Conservation (phyloP, 768 basidiomycete species). For the Suillus paluster region DNA sequence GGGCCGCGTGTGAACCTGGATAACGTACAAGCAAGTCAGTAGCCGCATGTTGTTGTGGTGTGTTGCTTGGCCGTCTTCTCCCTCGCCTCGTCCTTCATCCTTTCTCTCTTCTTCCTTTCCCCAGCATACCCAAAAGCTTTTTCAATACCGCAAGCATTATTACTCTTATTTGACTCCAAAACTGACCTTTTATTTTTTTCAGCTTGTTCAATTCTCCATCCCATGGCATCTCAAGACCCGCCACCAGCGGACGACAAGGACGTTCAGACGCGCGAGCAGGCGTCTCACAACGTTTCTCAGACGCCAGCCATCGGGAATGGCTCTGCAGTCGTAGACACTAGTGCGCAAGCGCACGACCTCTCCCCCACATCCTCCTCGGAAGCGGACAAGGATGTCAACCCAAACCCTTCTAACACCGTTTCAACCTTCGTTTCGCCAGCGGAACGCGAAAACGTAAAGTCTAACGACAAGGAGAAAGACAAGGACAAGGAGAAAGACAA, state of each 20-base stretch:
- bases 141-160: not conserved
- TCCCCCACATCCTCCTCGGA: slow-evolving; percentile 37
- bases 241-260: slow-evolving; percentile 18
- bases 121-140: slow-evolving; percentile 36
- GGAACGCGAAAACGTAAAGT: slow-evolving; percentile 36
- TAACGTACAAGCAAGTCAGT: slow-evolving; percentile 23
- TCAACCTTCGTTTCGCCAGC: slow-evolving; percentile 38
- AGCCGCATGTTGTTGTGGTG: slow-evolving; percentile 27
- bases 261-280: slow-evolving; percentile 27
- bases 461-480: slow-evolving; percentile 37
- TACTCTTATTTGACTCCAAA: not conserved
- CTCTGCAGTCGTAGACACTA: slow-evolving; percentile 20
- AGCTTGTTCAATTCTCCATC: slow-evolving; percentile 8
- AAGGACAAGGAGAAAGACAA: slow-evolving; percentile 51
- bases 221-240: slow-evolving; percentile 32
- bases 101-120: slow-evolving; percentile 12
- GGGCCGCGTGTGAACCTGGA: slow-evolving; percentile 19
- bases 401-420: slow-evolving; percentile 38
- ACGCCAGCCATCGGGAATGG: slow-evolving; percentile 32
- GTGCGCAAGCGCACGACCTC: slow-evolving; percentile 33
- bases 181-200: slow-evolving; percentile 6
- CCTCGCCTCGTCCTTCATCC: slow-evolving; percentile 19
- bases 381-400: slow-evolving; percentile 41
- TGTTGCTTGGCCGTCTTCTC: slow-evolving; percentile 20
- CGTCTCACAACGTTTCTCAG: slow-evolving; percentile 19